Evolutionary conservation across 2,329 filamentous ascomycete species (phyloP), one percentile per base, ranked within the genome.

Genomic region (Colletotrichum sp.): DNA sequence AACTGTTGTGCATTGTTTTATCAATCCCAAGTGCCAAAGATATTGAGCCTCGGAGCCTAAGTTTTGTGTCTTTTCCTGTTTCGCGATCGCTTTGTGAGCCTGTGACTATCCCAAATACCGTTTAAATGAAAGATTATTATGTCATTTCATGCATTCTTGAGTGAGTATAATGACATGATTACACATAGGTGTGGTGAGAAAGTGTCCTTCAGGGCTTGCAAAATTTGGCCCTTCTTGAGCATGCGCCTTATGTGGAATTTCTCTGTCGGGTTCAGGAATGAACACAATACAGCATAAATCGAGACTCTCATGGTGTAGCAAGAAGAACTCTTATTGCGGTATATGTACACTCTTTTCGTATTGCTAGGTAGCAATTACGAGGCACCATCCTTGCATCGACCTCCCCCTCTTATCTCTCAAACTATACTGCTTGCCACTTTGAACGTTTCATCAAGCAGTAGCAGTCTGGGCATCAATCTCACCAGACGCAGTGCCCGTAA

Each of bases 111-210:
- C 16, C 8, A 11, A 44, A 19, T 39, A 0, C 0, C 8, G 36
- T 39, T 39, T 9, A 0, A 39, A 39, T 19, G 36, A 39, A 16
- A 19, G 1, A 1, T 19, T 39, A 0, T 9, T 19, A 19, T 39
- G 16, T 19, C 36, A 19, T 19, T 39, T 19, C 16, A 19, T 19
- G 36, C 36, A 9, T 39, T 9, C 0, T 39, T 39, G 36, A 39
- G 36, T 39, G 36, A 39, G 0, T 0, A 5, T 3, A 39, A 39
- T 39, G 0, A 39, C 36, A 39, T 0, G 0, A 0, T 39, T 0
- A 39, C 0, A 5, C 2, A 19, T 39, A 39, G 15, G 0, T 39
- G 0, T n/a, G 2, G n/a, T n/a, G 16, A 44, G 39, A n/a, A 44
- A 0, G 8, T 48, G 19, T 22, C 19, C 9, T 48, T 0, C 9